Conservation (phyloP, 495 filamentous ascomycete genomes). For the Aspergillus avenaceus region DNA sequence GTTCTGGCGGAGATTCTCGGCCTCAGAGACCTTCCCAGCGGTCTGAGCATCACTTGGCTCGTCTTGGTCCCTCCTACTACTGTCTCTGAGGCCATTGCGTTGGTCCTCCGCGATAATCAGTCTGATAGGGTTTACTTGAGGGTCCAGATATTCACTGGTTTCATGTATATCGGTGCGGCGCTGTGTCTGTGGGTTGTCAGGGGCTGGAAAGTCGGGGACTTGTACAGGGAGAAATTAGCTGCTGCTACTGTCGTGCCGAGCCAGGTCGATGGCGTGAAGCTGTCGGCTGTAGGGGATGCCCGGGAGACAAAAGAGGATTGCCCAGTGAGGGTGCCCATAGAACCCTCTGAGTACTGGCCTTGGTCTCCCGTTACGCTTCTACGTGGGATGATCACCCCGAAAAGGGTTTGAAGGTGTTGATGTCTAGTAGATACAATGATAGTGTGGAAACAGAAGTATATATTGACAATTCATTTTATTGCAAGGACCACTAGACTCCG, state of each 20-base stretch:
- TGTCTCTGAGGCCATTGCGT: slow-evolving; percentile 68
- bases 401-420: slow-evolving; percentile 26
- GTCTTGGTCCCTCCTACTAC: slow-evolving; percentile 68
- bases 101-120: slow-evolving; percentile 53
- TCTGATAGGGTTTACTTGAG: slow-evolving; percentile 49
- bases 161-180: slow-evolving; percentile 60
- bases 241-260: neutral
- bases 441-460: slow-evolving; percentile 1
- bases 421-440: neutral
- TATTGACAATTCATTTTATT: neutral
- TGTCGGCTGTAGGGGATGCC: too few species aligned
- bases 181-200: slow-evolving; percentile 43
- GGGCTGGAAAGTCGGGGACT: slow-evolving; percentile 56
- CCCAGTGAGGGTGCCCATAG: too few species aligned
- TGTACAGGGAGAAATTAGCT: slow-evolving; percentile 32
- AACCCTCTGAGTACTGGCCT: slow-evolving; percentile 3
- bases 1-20: slow-evolving; percentile 78
- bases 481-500: neutral
- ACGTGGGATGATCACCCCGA: slow-evolving; percentile 30
- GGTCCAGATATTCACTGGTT: slow-evolving; percentile 63
- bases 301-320: too few species aligned
- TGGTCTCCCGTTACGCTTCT: slow-evolving; percentile 28
- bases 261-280: neutral
- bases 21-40: slow-evolving; percentile 64
- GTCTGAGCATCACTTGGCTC: slow-evolving; percentile 74